Conservation (phyloP, 768 basidiomycete genomes). For the Podaxis mareebaensis region DNA sequence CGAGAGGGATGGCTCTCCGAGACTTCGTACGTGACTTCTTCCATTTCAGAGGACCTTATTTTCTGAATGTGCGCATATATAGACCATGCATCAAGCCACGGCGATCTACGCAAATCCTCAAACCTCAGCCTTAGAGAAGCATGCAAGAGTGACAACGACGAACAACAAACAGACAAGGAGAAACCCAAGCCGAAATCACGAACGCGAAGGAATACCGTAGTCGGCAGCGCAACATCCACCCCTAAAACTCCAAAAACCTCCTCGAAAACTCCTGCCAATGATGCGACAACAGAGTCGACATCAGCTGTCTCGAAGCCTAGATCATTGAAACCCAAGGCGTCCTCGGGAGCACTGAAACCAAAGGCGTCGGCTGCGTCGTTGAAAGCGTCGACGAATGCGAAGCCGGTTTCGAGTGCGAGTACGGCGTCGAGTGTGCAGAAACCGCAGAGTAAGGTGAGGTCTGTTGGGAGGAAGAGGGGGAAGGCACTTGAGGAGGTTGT, state of each 20-base stretch:
- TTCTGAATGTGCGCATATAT: background rate
- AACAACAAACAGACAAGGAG: constrained; percentile 9
- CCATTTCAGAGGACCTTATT: background rate
- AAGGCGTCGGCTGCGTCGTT: constrained; percentile 9
- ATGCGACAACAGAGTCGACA: background rate
- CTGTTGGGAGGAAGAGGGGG: constrained; percentile 3
- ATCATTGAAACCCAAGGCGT: constrained; percentile 8
- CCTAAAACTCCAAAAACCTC: constrained; percentile 7
- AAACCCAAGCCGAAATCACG: constrained; percentile 10
- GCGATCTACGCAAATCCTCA: constrained; percentile 4
- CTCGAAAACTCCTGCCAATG: background rate
- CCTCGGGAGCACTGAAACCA: constrained; percentile 7
- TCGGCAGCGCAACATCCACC: background rate
- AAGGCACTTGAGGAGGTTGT: constrained; percentile 18
- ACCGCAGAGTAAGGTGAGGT: background rate
- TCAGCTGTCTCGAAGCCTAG: background rate
- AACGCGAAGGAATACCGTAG: constrained; percentile 6
- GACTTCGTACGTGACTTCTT: constrained; percentile 1
- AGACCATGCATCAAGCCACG: background rate
- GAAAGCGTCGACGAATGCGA: constrained; percentile 1
- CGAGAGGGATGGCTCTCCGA: constrained; percentile 13
- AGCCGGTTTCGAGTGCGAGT: background rate
- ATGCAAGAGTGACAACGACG: background rate
- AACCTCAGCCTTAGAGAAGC: background rate
- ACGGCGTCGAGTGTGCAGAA: constrained; percentile 2